Percentiles rank a stretch among this genome's conserved stretches.
Conservation (phyloP, 139 green algal genomes). For the Micromonas commoda region DNA sequence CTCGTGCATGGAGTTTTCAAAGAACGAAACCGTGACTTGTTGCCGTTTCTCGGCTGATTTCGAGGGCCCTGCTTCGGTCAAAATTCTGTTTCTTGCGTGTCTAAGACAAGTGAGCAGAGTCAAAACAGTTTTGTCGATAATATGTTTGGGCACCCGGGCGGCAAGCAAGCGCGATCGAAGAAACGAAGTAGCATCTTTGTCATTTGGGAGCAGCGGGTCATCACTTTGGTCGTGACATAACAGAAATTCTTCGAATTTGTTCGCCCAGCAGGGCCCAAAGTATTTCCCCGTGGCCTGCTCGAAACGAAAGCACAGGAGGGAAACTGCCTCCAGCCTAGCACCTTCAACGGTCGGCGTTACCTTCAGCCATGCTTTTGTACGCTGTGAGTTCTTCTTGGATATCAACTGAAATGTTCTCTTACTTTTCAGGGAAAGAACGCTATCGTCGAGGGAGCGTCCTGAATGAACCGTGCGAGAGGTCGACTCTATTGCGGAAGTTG, state of each 20-base stretch:
- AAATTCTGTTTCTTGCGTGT: neutral
- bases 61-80: neutral
- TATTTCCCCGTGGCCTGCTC: neutral
- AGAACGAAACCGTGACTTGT: too few relatives aligned
- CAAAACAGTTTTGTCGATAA: too few relatives aligned
- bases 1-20: neutral
- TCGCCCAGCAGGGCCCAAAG: neutral
- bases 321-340: too few relatives aligned
- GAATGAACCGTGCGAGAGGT: too few relatives aligned
- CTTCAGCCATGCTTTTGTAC: too few relatives aligned
- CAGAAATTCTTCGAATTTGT: neutral
- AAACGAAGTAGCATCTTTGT: neutral
- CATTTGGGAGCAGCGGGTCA: neutral
- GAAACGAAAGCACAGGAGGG: neutral
- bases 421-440: too few relatives aligned
- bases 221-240: neutral
- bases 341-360: too few relatives aligned
- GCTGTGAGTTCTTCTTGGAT: too few relatives aligned
- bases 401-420: too few relatives aligned
- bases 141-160: neutral
- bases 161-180: neutral
- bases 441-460: too few relatives aligned
- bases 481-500: too few relatives aligned
- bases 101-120: neutral
- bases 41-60: too few relatives aligned